Evolutionary conservation across 2,329 filamentous ascomycete genomes (phyloP), one percentile per base, ranked within the genome.

Genomic region (Penicillium sp.): DNA sequence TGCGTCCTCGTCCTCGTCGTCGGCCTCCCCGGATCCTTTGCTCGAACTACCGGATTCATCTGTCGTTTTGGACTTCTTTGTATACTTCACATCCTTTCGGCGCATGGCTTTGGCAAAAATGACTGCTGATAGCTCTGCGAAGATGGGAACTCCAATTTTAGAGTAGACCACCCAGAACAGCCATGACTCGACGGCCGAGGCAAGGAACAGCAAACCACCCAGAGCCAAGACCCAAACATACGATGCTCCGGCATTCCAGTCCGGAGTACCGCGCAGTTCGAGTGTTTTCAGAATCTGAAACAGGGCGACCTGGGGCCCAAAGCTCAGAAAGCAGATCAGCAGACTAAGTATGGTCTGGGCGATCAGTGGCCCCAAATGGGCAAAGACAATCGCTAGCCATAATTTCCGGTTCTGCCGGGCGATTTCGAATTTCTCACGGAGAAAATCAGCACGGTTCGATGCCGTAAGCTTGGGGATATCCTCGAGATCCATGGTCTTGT

Each of bases 61-160:
- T 6, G 75, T 11, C 65, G 68, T 25, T 60, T 66, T 91, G 9
- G 55, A 36, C 44, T 57, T 61, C 40, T 65, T 68, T 6, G 60
- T 50, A 9, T 67, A 46, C 23, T 71, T 72, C 40, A 90, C 84
- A 70, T 92, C 90, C 70, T 93, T 93, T 48, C 87, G 83, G 43
- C 87, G 82, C 79, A 92, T 85, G 0, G 88, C 84, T 71, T 94
- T 94, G 58, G 87, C 83, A 65, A 92, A 93, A 16, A 93, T 83
- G 8, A 91, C 79, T 0, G 88, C 82, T 2, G 87, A 85, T 2
- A 94, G 76, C 65, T 92, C 87, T 29, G 85, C 82, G 50, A 88
- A 84, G 16, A 92, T 77, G 0, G 88, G 87, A 25, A 91, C 79
- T 45, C 81, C 81, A 11, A 92, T 70, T 50, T 84, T 81, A 0